A percentile compares a stretch with the other conserved stretches of the same genome.
phyloP scores from a whole-genome alignment of 805 yeast species.

The Yarrowia porcina region DNA sequence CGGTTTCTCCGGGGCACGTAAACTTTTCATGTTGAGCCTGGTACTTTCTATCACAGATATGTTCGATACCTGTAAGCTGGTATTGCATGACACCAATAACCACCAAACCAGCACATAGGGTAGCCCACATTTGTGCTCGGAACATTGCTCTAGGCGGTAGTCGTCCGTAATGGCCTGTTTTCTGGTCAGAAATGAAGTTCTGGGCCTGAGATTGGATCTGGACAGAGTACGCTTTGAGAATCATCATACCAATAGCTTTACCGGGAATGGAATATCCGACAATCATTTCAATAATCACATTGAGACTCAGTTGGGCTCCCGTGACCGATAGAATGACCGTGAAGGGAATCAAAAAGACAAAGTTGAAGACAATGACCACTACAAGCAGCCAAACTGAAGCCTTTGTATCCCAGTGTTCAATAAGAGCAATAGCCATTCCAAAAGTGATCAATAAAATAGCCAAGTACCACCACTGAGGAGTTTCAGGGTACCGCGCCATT shows the following conservation, averaged over 20 bases:
- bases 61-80: constrained; percentile 37
- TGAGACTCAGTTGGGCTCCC: constrained; percentile 52
- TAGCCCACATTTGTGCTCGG: constrained; percentile 39
- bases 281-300: constrained; percentile 60
- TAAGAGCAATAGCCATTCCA: constrained; percentile 35
- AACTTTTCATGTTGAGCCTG: constrained; percentile 28
- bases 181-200: constrained; percentile 53
- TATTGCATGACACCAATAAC: constrained; percentile 36
- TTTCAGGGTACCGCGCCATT: constrained; percentile 57
- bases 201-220: constrained; percentile 62
- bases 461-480: constrained; percentile 72
- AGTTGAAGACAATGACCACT: constrained; percentile 51
- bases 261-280: constrained; percentile 66
- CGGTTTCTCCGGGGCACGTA: constrained; percentile 41
- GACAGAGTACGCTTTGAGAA: constrained; percentile 56
- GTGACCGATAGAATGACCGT: constrained; percentile 59
- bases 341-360: constrained; percentile 54
- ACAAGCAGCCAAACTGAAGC: constrained; percentile 61
- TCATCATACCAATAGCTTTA: constrained; percentile 58
- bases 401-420: constrained; percentile 45
- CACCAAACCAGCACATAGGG: constrained; percentile 41
- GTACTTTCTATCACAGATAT: constrained; percentile 31
- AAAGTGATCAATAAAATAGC: constrained; percentile 45
- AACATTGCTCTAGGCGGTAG: constrained; percentile 58
- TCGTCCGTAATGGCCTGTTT: constrained; percentile 57